Evolutionary conservation across 2,329 filamentous ascomycete genomes (phyloP).

Genomic region (Aspergillus clavatus): DNA sequence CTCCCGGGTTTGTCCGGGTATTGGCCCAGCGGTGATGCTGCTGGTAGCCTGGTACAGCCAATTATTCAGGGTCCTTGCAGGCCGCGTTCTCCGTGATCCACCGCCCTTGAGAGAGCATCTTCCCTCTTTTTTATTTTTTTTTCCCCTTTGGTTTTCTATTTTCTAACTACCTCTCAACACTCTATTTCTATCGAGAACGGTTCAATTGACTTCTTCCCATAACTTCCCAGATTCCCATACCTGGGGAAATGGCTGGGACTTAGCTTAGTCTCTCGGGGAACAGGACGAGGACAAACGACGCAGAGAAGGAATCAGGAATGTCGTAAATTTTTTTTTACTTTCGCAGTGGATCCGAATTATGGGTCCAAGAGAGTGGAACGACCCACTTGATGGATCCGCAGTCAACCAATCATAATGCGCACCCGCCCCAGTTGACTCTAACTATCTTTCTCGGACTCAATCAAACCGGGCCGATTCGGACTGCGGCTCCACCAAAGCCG

Average conservation of each 20-base stretch:
- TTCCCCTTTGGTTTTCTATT: conserved; percentile 13
- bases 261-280: too few species aligned
- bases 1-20: conserved; percentile 22
- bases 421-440: conserved; percentile 8
- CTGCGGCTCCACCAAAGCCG: conserved; percentile 20
- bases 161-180: too few species aligned
- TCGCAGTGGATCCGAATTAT: too few species aligned
- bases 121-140: too few species aligned
- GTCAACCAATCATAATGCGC: conserved; percentile 6
- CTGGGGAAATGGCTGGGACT: too few species aligned
- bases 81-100: conserved; percentile 10
- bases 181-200: too few species aligned
- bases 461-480: conserved; percentile 24
- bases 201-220: too few species aligned
- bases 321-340: too few species aligned
- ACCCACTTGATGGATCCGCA: conserved; percentile 4
- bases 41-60: conserved; percentile 15
- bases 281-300: too few species aligned
- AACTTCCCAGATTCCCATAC: too few species aligned
- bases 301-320: too few species aligned
- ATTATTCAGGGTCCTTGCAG: conserved; percentile 7
- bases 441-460: conserved; percentile 14
- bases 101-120: too few species aligned
- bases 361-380: conserved; percentile 18
- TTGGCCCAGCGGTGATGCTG: conserved; percentile 14